Percentiles rank a stretch among this genome's conserved stretches.
Conservation (phyloP, 108 stramenopile genomes). For the Cylindrotheca closterium region DNA sequence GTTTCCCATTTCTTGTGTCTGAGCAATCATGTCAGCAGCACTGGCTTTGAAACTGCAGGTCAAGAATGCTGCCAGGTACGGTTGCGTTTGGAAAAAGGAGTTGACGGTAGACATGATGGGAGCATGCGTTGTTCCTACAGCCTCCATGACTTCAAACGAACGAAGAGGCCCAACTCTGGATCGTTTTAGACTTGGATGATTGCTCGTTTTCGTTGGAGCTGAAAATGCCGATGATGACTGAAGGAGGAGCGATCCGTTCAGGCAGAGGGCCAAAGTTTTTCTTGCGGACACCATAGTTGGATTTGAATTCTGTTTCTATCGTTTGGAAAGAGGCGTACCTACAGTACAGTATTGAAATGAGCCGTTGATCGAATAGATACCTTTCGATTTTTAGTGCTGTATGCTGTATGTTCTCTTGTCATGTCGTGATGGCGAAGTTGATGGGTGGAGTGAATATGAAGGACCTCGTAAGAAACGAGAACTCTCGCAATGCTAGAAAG, state of each 20-base stretch:
- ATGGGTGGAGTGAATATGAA: too few relatives aligned
- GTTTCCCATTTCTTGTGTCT: slow-evolving; percentile 10
- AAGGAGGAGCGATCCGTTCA: not conserved
- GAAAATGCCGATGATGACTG: not conserved
- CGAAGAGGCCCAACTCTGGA: not conserved
- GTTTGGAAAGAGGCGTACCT: too few relatives aligned
- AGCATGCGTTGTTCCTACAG: not conserved
- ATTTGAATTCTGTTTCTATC: too few relatives aligned
- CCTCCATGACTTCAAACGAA: not conserved
- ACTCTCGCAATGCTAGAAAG: too few relatives aligned
- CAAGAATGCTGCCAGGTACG: slow-evolving; percentile 57
- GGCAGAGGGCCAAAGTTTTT: not conserved
- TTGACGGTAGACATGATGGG: not conserved
- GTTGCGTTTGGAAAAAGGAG: slow-evolving; percentile 49
- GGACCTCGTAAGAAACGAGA: too few relatives aligned
- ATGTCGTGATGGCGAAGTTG: too few relatives aligned
- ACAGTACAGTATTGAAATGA: too few relatives aligned
- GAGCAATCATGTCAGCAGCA: slow-evolving; percentile 61
- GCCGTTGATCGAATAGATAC: too few relatives aligned
- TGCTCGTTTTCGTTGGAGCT: not conserved
- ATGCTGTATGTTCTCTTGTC: too few relatives aligned
- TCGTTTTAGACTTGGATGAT: not conserved
- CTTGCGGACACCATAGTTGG: not conserved
- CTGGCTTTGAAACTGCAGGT: slow-evolving; percentile 60
- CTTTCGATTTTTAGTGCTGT: too few relatives aligned